A percentile compares a stretch with the other conserved stretches of the same genome.
phyloP scores from a whole-genome alignment of 495 filamentous ascomycete species.

The Pseudomonodictys pantanalensis region DNA sequence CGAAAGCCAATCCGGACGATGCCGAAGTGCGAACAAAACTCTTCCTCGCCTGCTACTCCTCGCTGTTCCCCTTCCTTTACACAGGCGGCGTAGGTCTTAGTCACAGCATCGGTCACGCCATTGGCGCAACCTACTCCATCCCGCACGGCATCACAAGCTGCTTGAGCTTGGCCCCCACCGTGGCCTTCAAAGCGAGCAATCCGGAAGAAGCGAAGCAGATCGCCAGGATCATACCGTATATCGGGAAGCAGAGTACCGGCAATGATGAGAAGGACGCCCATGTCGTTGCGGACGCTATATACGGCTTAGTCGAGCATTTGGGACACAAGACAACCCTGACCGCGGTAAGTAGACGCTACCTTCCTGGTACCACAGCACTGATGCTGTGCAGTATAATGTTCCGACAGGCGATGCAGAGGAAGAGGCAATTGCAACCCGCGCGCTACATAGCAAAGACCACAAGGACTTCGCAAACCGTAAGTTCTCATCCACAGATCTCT shows the following conservation, averaged over 20 bases:
- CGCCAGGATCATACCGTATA: slow-evolving; percentile 31
- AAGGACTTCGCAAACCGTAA: slow-evolving; percentile 29
- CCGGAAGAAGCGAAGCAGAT: slow-evolving; percentile 33
- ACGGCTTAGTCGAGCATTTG: slow-evolving; percentile 25
- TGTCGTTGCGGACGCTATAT: slow-evolving; percentile 29
- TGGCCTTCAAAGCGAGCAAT: slow-evolving; percentile 34
- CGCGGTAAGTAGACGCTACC: slow-evolving; percentile 9
- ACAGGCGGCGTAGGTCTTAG: slow-evolving; percentile 33
- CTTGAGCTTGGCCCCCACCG: slow-evolving; percentile 33
- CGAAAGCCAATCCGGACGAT: slow-evolving; percentile 28
- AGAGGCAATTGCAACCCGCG: slow-evolving; percentile 27
- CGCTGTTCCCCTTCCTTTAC: slow-evolving; percentile 29
- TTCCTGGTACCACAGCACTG: background rate
- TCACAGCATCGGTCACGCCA: slow-evolving; percentile 36
- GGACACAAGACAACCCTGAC: slow-evolving; percentile 32
- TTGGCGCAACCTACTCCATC: slow-evolving; percentile 34
- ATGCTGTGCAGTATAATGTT: slow-evolving; percentile 21
- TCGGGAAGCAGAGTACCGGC: slow-evolving; percentile 30
- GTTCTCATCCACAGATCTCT: background rate
- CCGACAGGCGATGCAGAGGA: slow-evolving; percentile 30
- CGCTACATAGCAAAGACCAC: slow-evolving; percentile 30
- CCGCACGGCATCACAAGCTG: slow-evolving; percentile 37
- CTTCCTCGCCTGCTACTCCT: slow-evolving; percentile 32
- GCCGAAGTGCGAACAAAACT: slow-evolving; percentile 22
- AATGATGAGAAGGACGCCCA: slow-evolving; percentile 28